Evolutionary conservation across 2,329 filamentous ascomycete species (phyloP).

Genomic region (Sarocladium oryzae): DNA sequence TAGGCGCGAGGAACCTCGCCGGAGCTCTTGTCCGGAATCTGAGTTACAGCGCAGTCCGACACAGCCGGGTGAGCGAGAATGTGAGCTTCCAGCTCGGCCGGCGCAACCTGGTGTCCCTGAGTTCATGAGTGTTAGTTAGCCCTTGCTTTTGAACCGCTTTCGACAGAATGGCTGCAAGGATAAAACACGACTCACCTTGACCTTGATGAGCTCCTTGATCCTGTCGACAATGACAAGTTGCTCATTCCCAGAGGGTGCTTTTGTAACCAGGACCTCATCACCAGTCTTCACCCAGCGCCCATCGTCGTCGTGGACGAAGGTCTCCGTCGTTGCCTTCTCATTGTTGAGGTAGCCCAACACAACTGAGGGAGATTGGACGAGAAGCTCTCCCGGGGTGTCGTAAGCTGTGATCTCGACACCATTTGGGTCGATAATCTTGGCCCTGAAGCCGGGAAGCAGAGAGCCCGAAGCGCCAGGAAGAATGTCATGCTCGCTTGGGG

Average conservation of each 20-base stretch:
- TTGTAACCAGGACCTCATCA: conserved; percentile 65
- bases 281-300: conserved; percentile 71
- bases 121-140: not conserved
- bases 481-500: conserved; percentile 51
- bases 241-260: conserved; percentile 57
- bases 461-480: conserved; percentile 63
- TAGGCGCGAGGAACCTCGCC: conserved; percentile 57
- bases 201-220: conserved; percentile 59
- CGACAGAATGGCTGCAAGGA: too few relatives aligned
- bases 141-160: too few relatives aligned
- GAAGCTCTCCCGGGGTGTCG: conserved; percentile 67
- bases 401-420: conserved; percentile 59
- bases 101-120: conserved; percentile 67
- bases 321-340: conserved; percentile 68
- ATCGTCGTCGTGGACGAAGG: conserved; percentile 57
- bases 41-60: conserved; percentile 66
- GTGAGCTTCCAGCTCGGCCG: conserved; percentile 68
- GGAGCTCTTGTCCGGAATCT: conserved; percentile 47
- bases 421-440: conserved; percentile 58
- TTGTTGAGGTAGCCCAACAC: conserved; percentile 78
- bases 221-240: conserved; percentile 79
- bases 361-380: conserved; percentile 66
- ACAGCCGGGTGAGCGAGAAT: conserved; percentile 62
- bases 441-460: conserved; percentile 56
- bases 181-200: conserved; percentile 45